phyloP scores from a whole-genome alignment of 2,329 filamentous ascomycete species.

The Botrytis fabae region DNA sequence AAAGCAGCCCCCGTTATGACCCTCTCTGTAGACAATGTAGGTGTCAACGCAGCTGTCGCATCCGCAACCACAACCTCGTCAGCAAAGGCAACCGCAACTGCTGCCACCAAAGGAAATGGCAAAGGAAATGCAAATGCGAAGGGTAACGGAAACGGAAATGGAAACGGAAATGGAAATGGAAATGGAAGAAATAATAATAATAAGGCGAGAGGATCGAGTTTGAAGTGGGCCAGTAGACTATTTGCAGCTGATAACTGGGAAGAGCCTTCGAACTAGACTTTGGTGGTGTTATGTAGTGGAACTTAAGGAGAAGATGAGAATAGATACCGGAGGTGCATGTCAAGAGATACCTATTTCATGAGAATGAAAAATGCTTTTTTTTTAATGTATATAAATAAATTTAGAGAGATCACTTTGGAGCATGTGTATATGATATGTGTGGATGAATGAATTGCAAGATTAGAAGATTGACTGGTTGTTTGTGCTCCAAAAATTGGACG shows the following conservation, averaged over 20 bases:
- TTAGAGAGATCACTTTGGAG: neutral
- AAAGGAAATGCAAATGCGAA: neutral
- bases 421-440: neutral
- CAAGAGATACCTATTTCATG: neutral
- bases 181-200: neutral
- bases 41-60: neutral
- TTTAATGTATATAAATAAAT: conserved; percentile 16
- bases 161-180: neutral
- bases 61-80: neutral
- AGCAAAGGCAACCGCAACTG: neutral
- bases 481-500: neutral
- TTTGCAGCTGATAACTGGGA: conserved; percentile 11
- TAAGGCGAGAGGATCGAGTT: neutral
- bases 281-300: neutral
- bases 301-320: neutral
- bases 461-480: neutral
- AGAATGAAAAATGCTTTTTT: conserved; percentile 4
- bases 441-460: neutral
- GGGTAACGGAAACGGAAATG: neutral
- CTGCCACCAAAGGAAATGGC: neutral
- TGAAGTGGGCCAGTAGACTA: conserved; percentile 6
- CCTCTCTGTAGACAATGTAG: conserved; percentile 12
- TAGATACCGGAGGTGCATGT: neutral
- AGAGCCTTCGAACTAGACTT: conserved; percentile 9
- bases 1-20: conserved; percentile 14